Base-by-base conservation (phyloP, 2,329 filamentous ascomycete genomes). In the Ilyonectria destructans region DNA sequence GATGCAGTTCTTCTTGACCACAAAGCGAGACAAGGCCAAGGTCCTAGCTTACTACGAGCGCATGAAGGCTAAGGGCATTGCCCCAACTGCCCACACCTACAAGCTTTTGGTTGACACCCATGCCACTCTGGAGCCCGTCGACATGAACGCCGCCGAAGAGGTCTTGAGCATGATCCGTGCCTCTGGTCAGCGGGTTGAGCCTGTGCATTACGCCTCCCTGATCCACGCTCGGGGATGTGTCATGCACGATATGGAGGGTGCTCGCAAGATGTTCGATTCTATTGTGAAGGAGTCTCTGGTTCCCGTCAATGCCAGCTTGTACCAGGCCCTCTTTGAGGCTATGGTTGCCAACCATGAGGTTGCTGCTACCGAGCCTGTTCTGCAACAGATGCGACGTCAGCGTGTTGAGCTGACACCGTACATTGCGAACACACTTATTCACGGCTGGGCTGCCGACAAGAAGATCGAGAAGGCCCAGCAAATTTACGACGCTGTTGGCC, bases 1-100 rank as follows among this genome's bases (percentile, higher is more conserved):
- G 91, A 99, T 99, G 90, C 96, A 99, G 80, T 98, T 97, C 85
- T 99, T 98, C 89, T 87, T 98, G 74, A 97, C 94, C 65, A 98
- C 96, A 62, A 98, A 98, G 89, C 94, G 95, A 60, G 96, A 99
- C 81, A 96, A 96, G 84, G 85, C 87, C 81, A 98, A 98, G 89
- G 96, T 98, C 6, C 87, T 99, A 26, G 88, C 91, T 35, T 99
- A 98, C 87, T 98, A 97, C 79, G 92, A 97, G 82, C 93, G 96
- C 70, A 98, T 99, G 96, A 90, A 92, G 80, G 87, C 90, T 23
- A 93, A 92, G 84, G 90, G 91, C 64, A 99, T 99, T 78, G 86
- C 93, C 68, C 96, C 96, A 2, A 98, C 96, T 1, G 93, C 94
- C 69, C 96, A 99, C 83, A 99, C 96, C 1, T 98, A 95, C 87